Evolutionary conservation across 2,329 filamentous ascomycete species (phyloP).

Genomic region (Ceratocystis ficicola): DNA sequence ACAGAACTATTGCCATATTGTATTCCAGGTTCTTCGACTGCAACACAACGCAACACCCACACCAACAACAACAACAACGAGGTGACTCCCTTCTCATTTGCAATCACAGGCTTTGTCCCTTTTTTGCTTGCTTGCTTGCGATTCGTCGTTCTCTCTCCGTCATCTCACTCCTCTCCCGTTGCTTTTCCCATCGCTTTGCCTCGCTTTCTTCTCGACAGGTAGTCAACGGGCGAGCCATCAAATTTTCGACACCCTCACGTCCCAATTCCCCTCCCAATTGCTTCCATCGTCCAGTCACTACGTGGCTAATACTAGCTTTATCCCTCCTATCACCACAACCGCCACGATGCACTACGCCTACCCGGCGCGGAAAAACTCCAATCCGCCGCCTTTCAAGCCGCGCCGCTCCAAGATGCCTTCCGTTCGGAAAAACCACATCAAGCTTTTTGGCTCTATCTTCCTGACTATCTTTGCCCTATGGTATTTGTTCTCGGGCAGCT

Average conservation of each 20-base stretch:
- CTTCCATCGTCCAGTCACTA: neutral
- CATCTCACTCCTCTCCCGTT: neutral
- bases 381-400: conserved; percentile 57
- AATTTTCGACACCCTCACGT: conserved; percentile 5
- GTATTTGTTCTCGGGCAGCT: conserved; percentile 42
- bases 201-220: conserved; percentile 8
- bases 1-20: conserved; percentile 2
- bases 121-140: neutral
- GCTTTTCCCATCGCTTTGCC: neutral
- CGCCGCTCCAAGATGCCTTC: conserved; percentile 43
- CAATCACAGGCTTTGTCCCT: neutral
- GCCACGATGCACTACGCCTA: conserved; percentile 75
- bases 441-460: conserved; percentile 43
- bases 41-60: neutral
- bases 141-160: neutral
- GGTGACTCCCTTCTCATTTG: conserved; percentile 5
- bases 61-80: neutral
- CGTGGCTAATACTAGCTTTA: conserved; percentile 7
- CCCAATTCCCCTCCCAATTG: neutral
- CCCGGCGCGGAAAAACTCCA: conserved; percentile 71
- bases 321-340: conserved; percentile 7
- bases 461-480: conserved; percentile 46
- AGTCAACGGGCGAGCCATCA: neutral
- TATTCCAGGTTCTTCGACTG: conserved; percentile 6
- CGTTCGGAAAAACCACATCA: conserved; percentile 51